Percentiles rank a stretch among this genome's conserved stretches.
phyloP scores from a whole-genome alignment of 2,329 filamentous ascomycete species.

The Ambrosiella xylebori region DNA sequence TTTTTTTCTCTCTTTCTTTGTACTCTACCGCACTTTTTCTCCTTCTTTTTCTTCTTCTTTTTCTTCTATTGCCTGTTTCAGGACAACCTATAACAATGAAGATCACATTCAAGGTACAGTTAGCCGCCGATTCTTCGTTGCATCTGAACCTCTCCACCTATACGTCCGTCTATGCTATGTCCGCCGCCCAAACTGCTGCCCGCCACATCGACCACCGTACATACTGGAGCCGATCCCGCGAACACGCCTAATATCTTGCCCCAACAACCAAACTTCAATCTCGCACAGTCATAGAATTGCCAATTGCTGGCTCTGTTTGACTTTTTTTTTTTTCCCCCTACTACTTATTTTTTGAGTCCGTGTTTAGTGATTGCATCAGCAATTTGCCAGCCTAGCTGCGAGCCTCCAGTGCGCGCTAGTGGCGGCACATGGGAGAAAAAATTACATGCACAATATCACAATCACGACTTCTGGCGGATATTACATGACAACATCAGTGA shows the following conservation, averaged over 20 bases:
- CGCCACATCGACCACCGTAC: neutral
- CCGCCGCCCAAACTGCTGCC: neutral
- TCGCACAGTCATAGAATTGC: neutral
- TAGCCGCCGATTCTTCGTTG: neutral
- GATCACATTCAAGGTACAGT: conserved; percentile 48
- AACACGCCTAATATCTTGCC: too few relatives aligned
- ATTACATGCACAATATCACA: neutral
- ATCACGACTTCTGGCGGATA: neutral
- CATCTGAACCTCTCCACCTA: neutral
- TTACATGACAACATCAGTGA: neutral
- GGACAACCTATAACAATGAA: conserved; percentile 35
- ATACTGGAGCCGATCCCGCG: neutral
- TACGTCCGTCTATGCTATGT: neutral
- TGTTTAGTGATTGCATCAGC: neutral
- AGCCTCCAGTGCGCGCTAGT: neutral
- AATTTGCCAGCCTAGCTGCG: neutral
- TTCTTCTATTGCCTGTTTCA: neutral
- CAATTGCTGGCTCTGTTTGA: neutral
- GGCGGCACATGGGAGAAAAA: neutral
- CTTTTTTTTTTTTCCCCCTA: neutral
- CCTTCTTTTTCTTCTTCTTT: neutral
- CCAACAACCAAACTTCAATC: too few relatives aligned
- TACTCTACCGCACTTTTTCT: neutral
- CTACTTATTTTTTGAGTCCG: neutral
- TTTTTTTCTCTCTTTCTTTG: neutral